Conservation (phyloP, 1,139 yeast species). For the Magnusiomyces magnusii region DNA sequence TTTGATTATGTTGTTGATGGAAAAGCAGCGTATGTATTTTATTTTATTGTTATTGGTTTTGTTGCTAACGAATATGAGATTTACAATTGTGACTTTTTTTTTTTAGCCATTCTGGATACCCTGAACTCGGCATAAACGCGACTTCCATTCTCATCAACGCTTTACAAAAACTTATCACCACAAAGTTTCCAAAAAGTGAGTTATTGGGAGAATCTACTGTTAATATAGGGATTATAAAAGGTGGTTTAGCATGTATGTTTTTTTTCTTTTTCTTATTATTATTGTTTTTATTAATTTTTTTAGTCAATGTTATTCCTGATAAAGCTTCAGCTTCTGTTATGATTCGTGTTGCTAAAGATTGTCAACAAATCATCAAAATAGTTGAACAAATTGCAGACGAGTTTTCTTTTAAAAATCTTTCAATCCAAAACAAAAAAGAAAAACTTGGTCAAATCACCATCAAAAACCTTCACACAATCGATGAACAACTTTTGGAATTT, state of each 20-base stretch:
- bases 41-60: neutral
- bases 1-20: conserved; percentile 44
- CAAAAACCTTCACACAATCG: conserved; percentile 22
- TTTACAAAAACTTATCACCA: conserved; percentile 36
- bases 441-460: no score
- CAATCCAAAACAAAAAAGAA: no score
- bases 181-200: conserved; percentile 43
- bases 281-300: neutral
- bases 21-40: conserved; percentile 38
- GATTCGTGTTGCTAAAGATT: conserved; percentile 48
- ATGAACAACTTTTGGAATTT: conserved; percentile 47
- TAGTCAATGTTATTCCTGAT: conserved; percentile 56
- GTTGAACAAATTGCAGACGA: conserved; percentile 35
- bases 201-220: conserved; percentile 55
- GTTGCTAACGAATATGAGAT: no score
- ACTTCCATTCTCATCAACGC: conserved; percentile 49
- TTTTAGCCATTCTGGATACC: conserved; percentile 54
- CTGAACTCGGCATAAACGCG: conserved; percentile 60
- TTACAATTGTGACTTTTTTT: conserved; percentile 1
- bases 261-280: neutral
- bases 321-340: conserved; percentile 44
- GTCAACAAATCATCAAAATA: conserved; percentile 33
- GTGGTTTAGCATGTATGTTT: conserved; percentile 43
- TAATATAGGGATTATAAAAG: conserved; percentile 51
- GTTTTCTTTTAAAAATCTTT: no score